These are phyloP conservation scores for Fusarium austroafricanum DNA, from an alignment of 2,329 filamentous ascomycete genomes.

Conservation along the genomic window DNA sequence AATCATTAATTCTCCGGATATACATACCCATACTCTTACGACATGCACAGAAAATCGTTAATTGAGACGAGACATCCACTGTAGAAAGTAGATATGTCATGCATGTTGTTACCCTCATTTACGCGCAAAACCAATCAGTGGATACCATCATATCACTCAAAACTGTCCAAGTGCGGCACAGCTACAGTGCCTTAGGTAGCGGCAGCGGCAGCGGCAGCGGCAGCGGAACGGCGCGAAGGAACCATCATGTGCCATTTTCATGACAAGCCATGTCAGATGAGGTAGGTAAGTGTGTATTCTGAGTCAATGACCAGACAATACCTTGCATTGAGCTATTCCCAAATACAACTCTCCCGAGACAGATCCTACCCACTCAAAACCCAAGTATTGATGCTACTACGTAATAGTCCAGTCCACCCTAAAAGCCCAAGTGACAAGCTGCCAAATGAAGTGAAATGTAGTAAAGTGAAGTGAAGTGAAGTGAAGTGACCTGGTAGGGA, in stretches of 20 bases:
- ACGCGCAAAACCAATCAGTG: not conserved
- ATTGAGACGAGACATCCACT: not conserved
- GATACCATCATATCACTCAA: not conserved
- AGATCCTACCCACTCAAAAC: not conserved
- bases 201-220: not conserved
- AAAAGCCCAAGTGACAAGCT: not conserved
- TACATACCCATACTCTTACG: too few relatives aligned
- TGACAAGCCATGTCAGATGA: not conserved
- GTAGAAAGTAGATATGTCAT: not conserved
- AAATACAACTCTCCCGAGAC: not conserved
- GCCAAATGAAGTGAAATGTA: not conserved
- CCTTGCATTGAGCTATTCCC: not conserved
- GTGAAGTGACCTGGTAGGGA: not conserved
- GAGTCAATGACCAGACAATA: conserved; percentile 7
- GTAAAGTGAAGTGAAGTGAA: too few relatives aligned
- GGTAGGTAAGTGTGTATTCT: not conserved
- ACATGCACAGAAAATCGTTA: too few relatives aligned
- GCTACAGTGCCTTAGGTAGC: not conserved
- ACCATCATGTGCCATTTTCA: not conserved
- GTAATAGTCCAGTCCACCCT: not conserved
- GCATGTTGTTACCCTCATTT: not conserved
- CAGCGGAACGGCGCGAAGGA: conserved; percentile 31
- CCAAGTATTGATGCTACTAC: conserved; percentile 14
- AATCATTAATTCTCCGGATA: too few relatives aligned
- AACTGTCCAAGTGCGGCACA: conserved; percentile 23